Base-by-base conservation (phyloP, 441 rosid genomes). In the Biscutella laevigata region DNA sequence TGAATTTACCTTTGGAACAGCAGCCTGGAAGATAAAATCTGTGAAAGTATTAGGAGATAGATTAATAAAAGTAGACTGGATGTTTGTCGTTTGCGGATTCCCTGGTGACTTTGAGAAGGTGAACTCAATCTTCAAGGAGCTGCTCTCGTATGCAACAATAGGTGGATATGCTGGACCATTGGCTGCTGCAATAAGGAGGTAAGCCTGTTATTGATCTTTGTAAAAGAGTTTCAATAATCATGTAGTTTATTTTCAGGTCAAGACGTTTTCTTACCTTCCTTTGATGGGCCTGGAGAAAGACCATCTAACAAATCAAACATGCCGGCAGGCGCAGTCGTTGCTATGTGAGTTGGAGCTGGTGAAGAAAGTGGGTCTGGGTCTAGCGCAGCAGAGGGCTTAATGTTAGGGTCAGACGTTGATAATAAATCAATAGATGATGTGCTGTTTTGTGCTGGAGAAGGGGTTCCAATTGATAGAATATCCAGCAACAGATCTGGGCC, bases 21-120 rank as follows among this genome's bases (percentile, higher is more conserved):
- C 99, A 2, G 97, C 99, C 78, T 84, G 95, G 74, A 94, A 92
- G 60, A 82, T 66, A 75, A 88, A 94, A 71, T 89, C 94, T 29
- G 88, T 74, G 57, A 66, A 81, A 21, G 51, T 59, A 69, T 77
- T 75, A 15, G 79, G 58, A 32, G 94, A 81, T 76, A 82, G 62
- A 67, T 94, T 94, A 44, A 73, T 72, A 72, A 94, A 94, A 25
- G 86, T 77, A 22, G 96, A 96, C 50, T 64, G 69, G 49, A 94
- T 79, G 42, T 70, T 46, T 47, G 96, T 81, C 7, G 77, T 73
- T 61, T 86, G 91, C 0, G 80, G 86, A 53, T 71, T 86, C 65
- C 77, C 97, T 57, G 95, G 77, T 48, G 71, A 46, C 80, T 89
- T 94, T 40, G 95, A 77, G 71, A 89, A 83, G 71, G 74, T 67